These are phyloP conservation scores for Fusarium verticillioides DNA, from an alignment of 2,329 filamentous ascomycete species.

Conservation along the genomic window DNA sequence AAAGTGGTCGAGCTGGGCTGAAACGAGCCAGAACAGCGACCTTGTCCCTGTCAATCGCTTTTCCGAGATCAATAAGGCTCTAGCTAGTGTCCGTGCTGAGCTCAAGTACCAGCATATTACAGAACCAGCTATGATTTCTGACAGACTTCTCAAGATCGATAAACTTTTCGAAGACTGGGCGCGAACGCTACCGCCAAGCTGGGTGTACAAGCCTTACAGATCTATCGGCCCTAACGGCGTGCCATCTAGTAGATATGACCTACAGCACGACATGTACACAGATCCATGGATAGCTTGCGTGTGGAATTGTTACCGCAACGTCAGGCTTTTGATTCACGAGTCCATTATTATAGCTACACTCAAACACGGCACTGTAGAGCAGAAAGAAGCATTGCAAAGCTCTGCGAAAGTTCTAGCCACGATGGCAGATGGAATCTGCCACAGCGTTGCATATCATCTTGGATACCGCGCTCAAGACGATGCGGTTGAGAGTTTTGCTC, in stretches of 20 bases:
- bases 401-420: slow-evolving; percentile 7
- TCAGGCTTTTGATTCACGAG: slow-evolving; percentile 34
- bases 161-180: slow-evolving; percentile 15
- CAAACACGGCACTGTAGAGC: slow-evolving; percentile 9
- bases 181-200: background rate
- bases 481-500: fast-evolving
- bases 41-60: slow-evolving; percentile 17
- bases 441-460: slow-evolving; percentile 35
- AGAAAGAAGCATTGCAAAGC: slow-evolving; percentile 7
- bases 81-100: slow-evolving; percentile 16
- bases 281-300: slow-evolving; percentile 34
- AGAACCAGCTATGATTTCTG: slow-evolving; percentile 9
- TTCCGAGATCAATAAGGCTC: slow-evolving; percentile 23
- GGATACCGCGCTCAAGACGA: slow-evolving; percentile 2
- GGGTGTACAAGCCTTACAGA: slow-evolving; percentile 26
- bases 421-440: slow-evolving; percentile 33
- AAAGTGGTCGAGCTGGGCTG: slow-evolving; percentile 35
- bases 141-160: slow-evolving; percentile 25
- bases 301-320: slow-evolving; percentile 38
- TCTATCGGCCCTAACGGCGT: slow-evolving; percentile 4
- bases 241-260: slow-evolving; percentile 6
- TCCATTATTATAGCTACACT: slow-evolving; percentile 28
- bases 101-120: slow-evolving; percentile 24
- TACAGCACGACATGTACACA: slow-evolving; percentile 27
- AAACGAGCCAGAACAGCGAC: background rate